Base-by-base conservation (phyloP, 176 grass and related monocot genomes). In the Oryza australiensis region DNA sequence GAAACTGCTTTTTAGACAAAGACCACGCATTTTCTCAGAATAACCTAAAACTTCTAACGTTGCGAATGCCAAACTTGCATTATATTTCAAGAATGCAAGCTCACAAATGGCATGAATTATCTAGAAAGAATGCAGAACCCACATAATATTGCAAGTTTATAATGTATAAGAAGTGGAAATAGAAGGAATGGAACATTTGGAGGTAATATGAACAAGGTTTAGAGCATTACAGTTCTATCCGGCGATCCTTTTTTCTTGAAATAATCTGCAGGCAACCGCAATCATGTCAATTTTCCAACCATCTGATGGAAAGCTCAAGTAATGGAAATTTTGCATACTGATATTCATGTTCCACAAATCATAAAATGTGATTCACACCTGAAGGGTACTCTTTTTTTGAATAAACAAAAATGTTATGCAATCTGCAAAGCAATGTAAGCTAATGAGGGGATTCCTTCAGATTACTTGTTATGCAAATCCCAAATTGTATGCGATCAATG, bases 181-280 rank as follows among this genome's bases (percentile, higher is more conserved):
- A 59, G 69, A 73, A 77, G 73, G 45, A 57, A 72, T 0, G 60
- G 57, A 18, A 88, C 87, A 63, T 70, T 80, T 69, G 14, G 51
- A 30, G 18, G 16, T 49, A 89, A 68, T 69, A 62, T 70, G 37
- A 41, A 70, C 70, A 76, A 24, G 70, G 40, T 64, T 85, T 75
- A 37, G 24, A 48, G 41, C 7, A 14, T 64, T 84, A 37, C 9
- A 33, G 29, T 60, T 60, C 55, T 20, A 60, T 24, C 20, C 2
- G 8, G 22, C 10, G 8, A 23, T 24, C 51, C 38, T 51, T 84
- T 84, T 40, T 9, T 20, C 77, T 80, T 63, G 38, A 69, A 85
- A 87, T 75, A 23, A 75, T 69, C 70, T 84, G 70, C 63, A 75
- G 30, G 23, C 74, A 51, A 80, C 40, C 57, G 64, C 70, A 75